phyloP scores from a whole-genome alignment of 257 asterid species.

The Nicotiana tabacum region DNA sequence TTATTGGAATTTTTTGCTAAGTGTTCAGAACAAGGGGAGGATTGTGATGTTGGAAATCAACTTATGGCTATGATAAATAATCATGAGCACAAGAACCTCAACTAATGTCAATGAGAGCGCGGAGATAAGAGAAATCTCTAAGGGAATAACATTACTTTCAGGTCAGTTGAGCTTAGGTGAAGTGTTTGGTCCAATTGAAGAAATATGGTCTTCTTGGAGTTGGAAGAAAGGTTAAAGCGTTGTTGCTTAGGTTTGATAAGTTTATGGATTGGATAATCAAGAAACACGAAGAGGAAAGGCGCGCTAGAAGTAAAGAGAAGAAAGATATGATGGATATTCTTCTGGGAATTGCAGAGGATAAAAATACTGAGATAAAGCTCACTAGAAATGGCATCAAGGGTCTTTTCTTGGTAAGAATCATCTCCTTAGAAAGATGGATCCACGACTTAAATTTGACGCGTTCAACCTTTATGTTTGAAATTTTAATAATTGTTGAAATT shows the following conservation, averaged over 20 bases:
- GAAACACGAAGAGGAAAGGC: slow-evolving; percentile 19
- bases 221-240: slow-evolving; percentile 19
- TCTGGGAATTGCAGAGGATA: slow-evolving; percentile 16
- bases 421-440: not conserved
- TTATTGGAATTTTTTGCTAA: slow-evolving; percentile 9
- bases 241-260: slow-evolving; percentile 21
- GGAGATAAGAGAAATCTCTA: slow-evolving; percentile 20
- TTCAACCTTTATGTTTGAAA: too few relatives aligned
- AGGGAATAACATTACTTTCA: slow-evolving; percentile 15
- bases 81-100: slow-evolving; percentile 20
- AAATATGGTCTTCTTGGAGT: slow-evolving; percentile 24
- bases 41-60: slow-evolving; percentile 17
- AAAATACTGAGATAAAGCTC: slow-evolving; percentile 19
- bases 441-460: too few relatives aligned
- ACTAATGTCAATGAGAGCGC: not conserved
- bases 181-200: slow-evolving; percentile 15
- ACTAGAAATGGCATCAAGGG: slow-evolving; percentile 25
- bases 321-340: slow-evolving; percentile 28
- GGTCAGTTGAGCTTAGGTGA: slow-evolving; percentile 20
- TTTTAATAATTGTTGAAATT: too few relatives aligned
- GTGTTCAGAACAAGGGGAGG: slow-evolving; percentile 12
- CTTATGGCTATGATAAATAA: slow-evolving; percentile 27
- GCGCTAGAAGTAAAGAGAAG: not conserved
- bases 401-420: slow-evolving; percentile 18
- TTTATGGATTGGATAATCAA: slow-evolving; percentile 22